Evolutionary conservation across 352 stramenopile species (phyloP).

Genomic region (Pythium sukuiense): DNA sequence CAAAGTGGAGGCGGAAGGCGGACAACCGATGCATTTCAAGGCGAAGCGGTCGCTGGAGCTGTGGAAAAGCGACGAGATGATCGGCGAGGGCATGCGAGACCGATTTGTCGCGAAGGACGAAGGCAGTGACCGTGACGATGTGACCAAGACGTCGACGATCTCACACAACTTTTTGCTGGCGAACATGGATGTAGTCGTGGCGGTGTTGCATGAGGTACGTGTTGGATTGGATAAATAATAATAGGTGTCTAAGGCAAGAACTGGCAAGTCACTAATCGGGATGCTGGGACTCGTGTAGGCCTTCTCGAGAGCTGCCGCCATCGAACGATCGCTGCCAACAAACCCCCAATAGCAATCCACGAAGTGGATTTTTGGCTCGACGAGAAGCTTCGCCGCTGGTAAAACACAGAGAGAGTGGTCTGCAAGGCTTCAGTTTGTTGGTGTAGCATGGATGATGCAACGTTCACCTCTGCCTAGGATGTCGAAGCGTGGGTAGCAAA

Average conservation of each 20-base stretch:
- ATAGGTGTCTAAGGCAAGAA: too few relatives aligned
- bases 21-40: slow-evolving; percentile 38
- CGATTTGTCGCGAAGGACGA: slow-evolving; percentile 30
- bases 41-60: slow-evolving; percentile 57
- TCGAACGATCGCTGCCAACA: slow-evolving; percentile 24
- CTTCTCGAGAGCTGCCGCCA: slow-evolving; percentile 26
- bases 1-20: neutral
- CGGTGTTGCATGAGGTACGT: slow-evolving; percentile 44
- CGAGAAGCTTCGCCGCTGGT: too few relatives aligned
- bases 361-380: too few relatives aligned
- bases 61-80: slow-evolving; percentile 62
- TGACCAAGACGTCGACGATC: slow-evolving; percentile 20
- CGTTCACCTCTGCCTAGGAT: too few relatives aligned
- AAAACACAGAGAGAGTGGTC: too few relatives aligned
- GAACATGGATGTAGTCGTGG: slow-evolving; percentile 45
- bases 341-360: neutral
- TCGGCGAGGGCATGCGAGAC: slow-evolving; percentile 45
- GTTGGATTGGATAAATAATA: neutral
- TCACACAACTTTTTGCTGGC: slow-evolving; percentile 46
- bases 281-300: slow-evolving; percentile 17
- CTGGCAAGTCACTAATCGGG: too few relatives aligned
- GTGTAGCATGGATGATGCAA: too few relatives aligned
- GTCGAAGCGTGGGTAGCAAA: too few relatives aligned
- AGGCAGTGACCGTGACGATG: neutral
- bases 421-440: too few relatives aligned